A percentile compares a stretch with the other conserved stretches of the same genome.
phyloP scores from a whole-genome alignment of 192 early-diverging fungal genomes.

The Umbelopsis sp. region DNA sequence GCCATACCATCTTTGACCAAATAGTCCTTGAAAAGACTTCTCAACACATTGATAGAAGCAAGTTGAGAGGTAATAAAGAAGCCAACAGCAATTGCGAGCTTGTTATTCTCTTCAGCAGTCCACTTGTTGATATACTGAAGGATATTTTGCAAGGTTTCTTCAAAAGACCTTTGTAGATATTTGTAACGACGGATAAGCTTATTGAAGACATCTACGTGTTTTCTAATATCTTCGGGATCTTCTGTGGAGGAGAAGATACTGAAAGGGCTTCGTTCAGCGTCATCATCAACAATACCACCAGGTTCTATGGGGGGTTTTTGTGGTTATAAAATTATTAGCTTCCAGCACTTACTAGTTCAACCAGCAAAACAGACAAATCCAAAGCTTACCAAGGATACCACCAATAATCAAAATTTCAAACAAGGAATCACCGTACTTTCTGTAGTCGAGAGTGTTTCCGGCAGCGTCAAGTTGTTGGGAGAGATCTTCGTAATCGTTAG shows the following conservation, averaged over 20 bases:
- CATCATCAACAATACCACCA: conserved; percentile 81
- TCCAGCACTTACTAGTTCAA: background rate
- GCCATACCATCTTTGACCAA: conserved; percentile 84
- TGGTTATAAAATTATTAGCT: conserved; percentile 1
- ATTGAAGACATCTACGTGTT: conserved; percentile 83
- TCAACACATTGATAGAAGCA: conserved; percentile 72
- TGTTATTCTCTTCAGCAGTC: conserved; percentile 73
- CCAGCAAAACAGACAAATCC: background rate
- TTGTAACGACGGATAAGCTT: conserved; percentile 93
- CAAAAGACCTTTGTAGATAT: conserved; percentile 86
- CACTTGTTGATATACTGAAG: conserved; percentile 93
- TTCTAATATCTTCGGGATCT: conserved; percentile 67
- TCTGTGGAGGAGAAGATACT: conserved; percentile 76
- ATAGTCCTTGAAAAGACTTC: conserved; percentile 87
- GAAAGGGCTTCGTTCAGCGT: conserved; percentile 78
- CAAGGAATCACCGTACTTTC: conserved; percentile 92
- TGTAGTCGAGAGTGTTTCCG: conserved; percentile 90
- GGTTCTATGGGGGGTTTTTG: conserved; percentile 55
- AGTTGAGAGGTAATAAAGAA: conserved; percentile 71
- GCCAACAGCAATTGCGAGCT: conserved; percentile 79
- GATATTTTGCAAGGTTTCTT: conserved; percentile 83
- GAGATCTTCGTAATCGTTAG: conserved; percentile 75
- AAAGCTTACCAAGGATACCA: conserved; percentile 77
- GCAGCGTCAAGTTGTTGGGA: conserved; percentile 74
- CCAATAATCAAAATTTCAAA: conserved; percentile 95